Evolutionary conservation across 805 yeast species (phyloP).

Genomic region (Saccharomyces mikatae): DNA sequence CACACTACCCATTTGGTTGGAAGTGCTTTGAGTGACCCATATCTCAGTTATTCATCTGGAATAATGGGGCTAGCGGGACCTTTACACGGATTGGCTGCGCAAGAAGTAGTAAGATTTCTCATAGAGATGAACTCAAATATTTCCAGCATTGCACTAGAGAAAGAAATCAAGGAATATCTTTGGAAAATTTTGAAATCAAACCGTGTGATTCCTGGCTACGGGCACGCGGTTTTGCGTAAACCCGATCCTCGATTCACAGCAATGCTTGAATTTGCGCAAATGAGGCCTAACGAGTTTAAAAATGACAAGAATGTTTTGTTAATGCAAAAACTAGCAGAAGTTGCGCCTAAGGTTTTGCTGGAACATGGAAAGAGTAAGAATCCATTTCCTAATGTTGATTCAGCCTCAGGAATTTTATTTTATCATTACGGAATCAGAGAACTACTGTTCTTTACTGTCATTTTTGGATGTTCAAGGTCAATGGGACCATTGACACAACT

Average conservation of each 20-base stretch:
- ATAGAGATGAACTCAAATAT: constrained; percentile 50
- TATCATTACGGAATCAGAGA: constrained; percentile 74
- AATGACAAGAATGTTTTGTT: constrained; percentile 58
- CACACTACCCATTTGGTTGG: constrained; percentile 80
- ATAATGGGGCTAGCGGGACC: constrained; percentile 82
- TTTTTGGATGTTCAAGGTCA: constrained; percentile 76
- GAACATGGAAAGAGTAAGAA: constrained; percentile 80
- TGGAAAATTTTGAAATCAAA: constrained; percentile 67
- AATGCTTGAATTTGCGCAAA: constrained; percentile 57
- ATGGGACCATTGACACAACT: constrained; percentile 73
- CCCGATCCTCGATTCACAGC: constrained; percentile 78
- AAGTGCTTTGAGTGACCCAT: constrained; percentile 71
- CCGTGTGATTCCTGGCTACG: constrained; percentile 81
- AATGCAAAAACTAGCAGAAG: constrained; percentile 55
- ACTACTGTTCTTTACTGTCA: constrained; percentile 67
- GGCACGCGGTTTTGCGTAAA: constrained; percentile 78
- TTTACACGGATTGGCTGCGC: constrained; percentile 78
- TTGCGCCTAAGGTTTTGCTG: constrained; percentile 68
- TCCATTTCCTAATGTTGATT: constrained; percentile 81
- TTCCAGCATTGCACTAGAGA: constrained; percentile 22
- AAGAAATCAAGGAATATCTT: constrained; percentile 55
- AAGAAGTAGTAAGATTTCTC: constrained; percentile 72
- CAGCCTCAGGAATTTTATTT: constrained; percentile 70
- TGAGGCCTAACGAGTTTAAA: constrained; percentile 45
- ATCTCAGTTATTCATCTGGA: constrained; percentile 69